These are phyloP conservation scores for Paraglomus brasilianum DNA, from an alignment of 192 early-diverging fungal genomes.

Conservation along the genomic window DNA sequence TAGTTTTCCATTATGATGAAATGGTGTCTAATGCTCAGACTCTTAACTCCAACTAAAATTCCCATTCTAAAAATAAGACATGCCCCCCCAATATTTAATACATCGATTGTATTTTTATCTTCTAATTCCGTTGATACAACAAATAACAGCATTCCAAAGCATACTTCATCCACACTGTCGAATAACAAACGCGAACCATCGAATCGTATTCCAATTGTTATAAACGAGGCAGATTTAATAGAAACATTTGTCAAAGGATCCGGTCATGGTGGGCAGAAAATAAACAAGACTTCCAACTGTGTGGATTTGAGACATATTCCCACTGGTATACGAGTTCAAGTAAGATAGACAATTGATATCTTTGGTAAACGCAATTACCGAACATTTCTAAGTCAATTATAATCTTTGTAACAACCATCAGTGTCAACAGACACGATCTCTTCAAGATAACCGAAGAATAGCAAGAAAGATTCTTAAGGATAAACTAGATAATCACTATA, in stretches of 20 bases:
- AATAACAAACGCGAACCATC: no score
- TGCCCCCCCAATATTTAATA: no score
- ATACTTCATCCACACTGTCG: no score
- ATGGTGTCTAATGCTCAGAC: no score
- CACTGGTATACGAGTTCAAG: constrained; percentile 63
- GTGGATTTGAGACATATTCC: constrained; percentile 72
- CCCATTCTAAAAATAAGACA: no score
- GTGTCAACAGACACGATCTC: constrained; percentile 73
- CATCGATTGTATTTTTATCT: no score
- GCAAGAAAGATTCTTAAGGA: constrained; percentile 61
- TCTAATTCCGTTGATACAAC: no score
- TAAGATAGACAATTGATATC: constrained; percentile 26
- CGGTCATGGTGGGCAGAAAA: constrained; percentile 78
- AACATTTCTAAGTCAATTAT: constrained; percentile 6
- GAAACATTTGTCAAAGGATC: constrained; percentile 76
- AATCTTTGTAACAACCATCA: constrained; percentile 27
- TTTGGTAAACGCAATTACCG: not conserved
- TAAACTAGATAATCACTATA: constrained; percentile 68
- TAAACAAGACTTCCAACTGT: constrained; percentile 76
- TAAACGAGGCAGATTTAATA: constrained; percentile 66
- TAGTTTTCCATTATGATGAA: no score
- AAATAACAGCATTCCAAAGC: no score
- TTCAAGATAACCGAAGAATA: constrained; percentile 71
- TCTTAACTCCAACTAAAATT: no score
- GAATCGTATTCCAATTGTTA: constrained; percentile 40